Conservation (phyloP, 129 eudicot species). For the Artemisia tridentata region DNA sequence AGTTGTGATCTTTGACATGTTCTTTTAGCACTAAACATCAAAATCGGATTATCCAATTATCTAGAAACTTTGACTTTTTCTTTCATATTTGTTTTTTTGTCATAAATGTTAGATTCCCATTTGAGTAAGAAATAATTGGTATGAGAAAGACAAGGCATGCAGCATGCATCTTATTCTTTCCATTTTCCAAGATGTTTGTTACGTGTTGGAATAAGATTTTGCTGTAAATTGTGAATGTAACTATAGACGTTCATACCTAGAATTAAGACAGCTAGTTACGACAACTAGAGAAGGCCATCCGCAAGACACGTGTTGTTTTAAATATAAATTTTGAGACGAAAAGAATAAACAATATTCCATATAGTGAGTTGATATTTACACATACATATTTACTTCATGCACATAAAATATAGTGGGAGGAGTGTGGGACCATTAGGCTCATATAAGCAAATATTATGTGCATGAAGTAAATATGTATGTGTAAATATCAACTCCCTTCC, state of each 20-base stretch:
- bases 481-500: too few relatives aligned
- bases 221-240: not conserved
- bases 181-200: constrained; percentile 16
- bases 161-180: constrained; percentile 18
- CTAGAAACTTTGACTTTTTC: not conserved
- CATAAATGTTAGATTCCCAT: constrained; percentile 14
- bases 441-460: too few relatives aligned
- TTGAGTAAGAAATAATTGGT: not conserved
- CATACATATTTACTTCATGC: too few relatives aligned
- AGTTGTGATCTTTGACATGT: not conserved
- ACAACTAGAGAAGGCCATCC: not conserved
- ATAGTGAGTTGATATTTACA: too few relatives aligned
- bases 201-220: constrained; percentile 18
- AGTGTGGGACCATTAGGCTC: too few relatives aligned
- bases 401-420: too few relatives aligned
- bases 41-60: constrained; percentile 2
- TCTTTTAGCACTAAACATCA: not conserved
- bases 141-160: not conserved
- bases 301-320: too few relatives aligned
- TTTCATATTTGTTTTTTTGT: not conserved
- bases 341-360: too few relatives aligned
- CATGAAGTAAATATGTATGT: too few relatives aligned
- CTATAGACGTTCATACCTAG: not conserved
- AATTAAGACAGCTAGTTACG: not conserved
- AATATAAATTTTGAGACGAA: too few relatives aligned